Evolutionary conservation across 305 asterid species (phyloP).

Genomic region (Solanum hybrid): DNA sequence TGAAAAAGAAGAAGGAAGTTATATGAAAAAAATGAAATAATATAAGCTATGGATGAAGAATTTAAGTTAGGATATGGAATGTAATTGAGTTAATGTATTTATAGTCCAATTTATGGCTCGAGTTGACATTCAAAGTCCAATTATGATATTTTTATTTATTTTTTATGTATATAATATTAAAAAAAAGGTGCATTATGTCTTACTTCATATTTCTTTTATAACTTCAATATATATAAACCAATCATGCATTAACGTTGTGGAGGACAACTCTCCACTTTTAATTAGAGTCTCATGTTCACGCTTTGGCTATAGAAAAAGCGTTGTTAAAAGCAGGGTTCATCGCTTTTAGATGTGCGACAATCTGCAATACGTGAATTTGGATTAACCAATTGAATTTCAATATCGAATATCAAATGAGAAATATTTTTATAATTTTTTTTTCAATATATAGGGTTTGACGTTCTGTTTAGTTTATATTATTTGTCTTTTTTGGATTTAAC

Average conservation of each 20-base stretch:
- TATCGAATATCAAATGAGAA: background rate
- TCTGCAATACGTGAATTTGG: background rate
- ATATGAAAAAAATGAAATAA: background rate
- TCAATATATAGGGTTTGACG: background rate
- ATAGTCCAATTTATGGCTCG: background rate
- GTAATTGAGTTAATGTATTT: background rate
- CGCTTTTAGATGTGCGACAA: rapidly evolving
- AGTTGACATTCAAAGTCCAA: background rate
- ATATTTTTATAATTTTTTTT: background rate
- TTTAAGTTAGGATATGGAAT: background rate
- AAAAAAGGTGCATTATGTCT: background rate
- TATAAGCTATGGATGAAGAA: background rate
- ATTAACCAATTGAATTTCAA: background rate
- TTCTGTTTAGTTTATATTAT: background rate
- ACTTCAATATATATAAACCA: background rate
- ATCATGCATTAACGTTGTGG: background rate
- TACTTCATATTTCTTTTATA: background rate
- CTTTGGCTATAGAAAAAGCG: rapidly evolving
- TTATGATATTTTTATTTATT: background rate
- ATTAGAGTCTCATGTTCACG: background rate
- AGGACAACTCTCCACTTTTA: background rate
- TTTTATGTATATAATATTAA: background rate
- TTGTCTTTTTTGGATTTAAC: background rate
- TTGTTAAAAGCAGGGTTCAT: no score
- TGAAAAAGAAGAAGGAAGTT: background rate